Conservation (phyloP, 495 filamentous ascomycete genomes). For the Immersiella caudata region DNA sequence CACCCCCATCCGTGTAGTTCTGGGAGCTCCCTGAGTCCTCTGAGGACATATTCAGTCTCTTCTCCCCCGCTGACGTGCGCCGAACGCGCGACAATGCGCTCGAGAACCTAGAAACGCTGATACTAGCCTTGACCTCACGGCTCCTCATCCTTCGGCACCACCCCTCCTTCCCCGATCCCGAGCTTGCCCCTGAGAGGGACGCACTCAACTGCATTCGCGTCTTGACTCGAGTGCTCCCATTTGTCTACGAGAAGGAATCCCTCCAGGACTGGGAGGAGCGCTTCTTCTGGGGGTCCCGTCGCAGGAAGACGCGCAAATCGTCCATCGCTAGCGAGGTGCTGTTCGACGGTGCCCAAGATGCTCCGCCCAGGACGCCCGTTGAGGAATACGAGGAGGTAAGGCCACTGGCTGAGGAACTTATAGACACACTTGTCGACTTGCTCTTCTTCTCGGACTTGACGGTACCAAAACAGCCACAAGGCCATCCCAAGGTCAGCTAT, state of each 20-base stretch:
- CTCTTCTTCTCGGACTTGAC: slow-evolving; percentile 93
- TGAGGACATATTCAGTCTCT: slow-evolving; percentile 96
- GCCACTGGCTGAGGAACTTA: slow-evolving; percentile 89
- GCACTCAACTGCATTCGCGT: slow-evolving; percentile 93
- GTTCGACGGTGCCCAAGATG: slow-evolving; percentile 74
- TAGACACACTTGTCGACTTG: slow-evolving; percentile 86
- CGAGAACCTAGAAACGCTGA: slow-evolving; percentile 88
- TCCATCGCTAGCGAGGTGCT: slow-evolving; percentile 68
- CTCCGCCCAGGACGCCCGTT: slow-evolving; percentile 52
- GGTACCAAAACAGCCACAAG: slow-evolving; percentile 64
- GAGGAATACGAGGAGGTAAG: slow-evolving; percentile 80
- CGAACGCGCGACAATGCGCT: slow-evolving; percentile 84
- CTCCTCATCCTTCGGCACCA: slow-evolving; percentile 82
- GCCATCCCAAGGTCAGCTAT: slow-evolving; percentile 82
- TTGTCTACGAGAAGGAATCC: slow-evolving; percentile 87
- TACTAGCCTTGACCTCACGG: slow-evolving; percentile 78
- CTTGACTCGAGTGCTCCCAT: slow-evolving; percentile 88
- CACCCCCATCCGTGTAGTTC: slow-evolving; percentile 61
- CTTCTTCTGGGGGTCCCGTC: slow-evolving; percentile 86
- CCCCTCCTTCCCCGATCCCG: slow-evolving; percentile 85
- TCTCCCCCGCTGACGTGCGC: slow-evolving; percentile 90
- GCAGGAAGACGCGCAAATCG: slow-evolving; percentile 60
- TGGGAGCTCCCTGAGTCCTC: slow-evolving; percentile 96
- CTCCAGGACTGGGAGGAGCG: slow-evolving; percentile 85
- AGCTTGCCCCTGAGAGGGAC: slow-evolving; percentile 86